Evolutionary conservation across 768 basidiomycete species (phyloP), one percentile per base, ranked within the genome.

Genomic region (Boletus rubescentipes): DNA sequence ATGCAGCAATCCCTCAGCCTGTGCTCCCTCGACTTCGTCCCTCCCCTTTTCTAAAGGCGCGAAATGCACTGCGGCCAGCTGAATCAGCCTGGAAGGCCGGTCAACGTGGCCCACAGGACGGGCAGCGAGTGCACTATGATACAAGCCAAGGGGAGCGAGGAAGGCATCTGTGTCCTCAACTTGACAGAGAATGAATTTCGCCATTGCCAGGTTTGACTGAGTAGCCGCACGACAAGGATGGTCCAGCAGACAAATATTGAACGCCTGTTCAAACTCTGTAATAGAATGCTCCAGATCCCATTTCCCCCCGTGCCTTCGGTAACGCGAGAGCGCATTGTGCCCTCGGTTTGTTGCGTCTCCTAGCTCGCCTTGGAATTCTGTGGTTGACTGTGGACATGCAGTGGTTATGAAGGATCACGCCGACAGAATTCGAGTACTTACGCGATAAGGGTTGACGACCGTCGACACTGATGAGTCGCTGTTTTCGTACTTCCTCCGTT

Each of bases 261-360:
- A 41, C 3, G 41, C 56, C 11, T 3, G 29, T 21, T 32, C n/a
- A 16, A 58, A 55, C 5, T 11, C 2, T 10, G 30, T 18, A 11
- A 50, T 21, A 14, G 48, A 42, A 37, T 14, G 1, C 16, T 46
- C n/a, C 2, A 58, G 38, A 14, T 55, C 54, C 2, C 5, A 20
- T 9, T 7, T 41, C 5, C 5, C 16, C 9, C 30, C 14, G 5
- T 35, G 5, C 31, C 23, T 43, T 23, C 12, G 38, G 36, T 43
- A 58, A 9, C 36, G 40, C 1, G 15, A 46, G 8, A 58, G 34
- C 15, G 36, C 23, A 0, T 8, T 9, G 14, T 47, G 54, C 0
- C 54, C 54, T 0, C 30, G n/a, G 10, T 55, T 15, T 2, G 57
- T 58, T 9, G n/a, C 12, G 1, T 51, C 46, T 54, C 48, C 41